These are phyloP conservation scores for Clavulina sp. DNA, from an alignment of 768 basidiomycete species.

Conservation along the genomic window DNA sequence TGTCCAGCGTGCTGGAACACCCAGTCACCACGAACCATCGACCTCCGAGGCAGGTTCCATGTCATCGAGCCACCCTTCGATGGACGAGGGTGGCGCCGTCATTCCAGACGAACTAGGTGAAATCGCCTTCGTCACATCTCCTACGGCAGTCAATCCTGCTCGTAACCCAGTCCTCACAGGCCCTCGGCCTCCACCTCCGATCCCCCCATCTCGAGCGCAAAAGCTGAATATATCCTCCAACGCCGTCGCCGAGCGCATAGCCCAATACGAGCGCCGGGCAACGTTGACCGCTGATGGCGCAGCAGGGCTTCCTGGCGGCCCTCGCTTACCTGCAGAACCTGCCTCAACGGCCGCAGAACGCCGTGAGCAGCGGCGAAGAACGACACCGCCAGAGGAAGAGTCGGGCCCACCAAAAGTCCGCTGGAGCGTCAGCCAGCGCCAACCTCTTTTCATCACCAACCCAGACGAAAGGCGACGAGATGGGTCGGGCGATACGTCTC, in stretches of 20 bases:
- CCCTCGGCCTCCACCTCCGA: not conserved
- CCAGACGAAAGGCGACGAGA: conserved; percentile 27
- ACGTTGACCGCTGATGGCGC: conserved; percentile 20
- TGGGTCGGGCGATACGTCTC: not conserved
- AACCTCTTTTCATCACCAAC: conserved; percentile 57
- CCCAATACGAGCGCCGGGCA: conserved; percentile 39
- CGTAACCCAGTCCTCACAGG: conserved; percentile 1
- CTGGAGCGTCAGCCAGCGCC: conserved; percentile 48
- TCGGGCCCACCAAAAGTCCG: too few species aligned
- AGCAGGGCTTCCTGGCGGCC: too few species aligned
- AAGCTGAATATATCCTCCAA: conserved; percentile 1
- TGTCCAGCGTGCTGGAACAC: conserved; percentile 10
- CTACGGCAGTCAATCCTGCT: not conserved
- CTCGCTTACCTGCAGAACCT: not conserved
- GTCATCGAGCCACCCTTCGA: not conserved
- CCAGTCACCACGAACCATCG: not conserved
- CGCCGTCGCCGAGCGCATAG: conserved; percentile 34
- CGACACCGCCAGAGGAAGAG: too few species aligned
- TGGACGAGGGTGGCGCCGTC: not conserved
- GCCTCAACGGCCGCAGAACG: not conserved
- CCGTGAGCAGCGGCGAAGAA: not conserved
- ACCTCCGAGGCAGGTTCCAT: not conserved
- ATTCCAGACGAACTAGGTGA: not conserved
- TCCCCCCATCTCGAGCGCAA: not conserved
- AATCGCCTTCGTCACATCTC: not conserved